phyloP scores from a whole-genome alignment of 164 flowering plant genomes.

The Liquidambar formosana region DNA sequence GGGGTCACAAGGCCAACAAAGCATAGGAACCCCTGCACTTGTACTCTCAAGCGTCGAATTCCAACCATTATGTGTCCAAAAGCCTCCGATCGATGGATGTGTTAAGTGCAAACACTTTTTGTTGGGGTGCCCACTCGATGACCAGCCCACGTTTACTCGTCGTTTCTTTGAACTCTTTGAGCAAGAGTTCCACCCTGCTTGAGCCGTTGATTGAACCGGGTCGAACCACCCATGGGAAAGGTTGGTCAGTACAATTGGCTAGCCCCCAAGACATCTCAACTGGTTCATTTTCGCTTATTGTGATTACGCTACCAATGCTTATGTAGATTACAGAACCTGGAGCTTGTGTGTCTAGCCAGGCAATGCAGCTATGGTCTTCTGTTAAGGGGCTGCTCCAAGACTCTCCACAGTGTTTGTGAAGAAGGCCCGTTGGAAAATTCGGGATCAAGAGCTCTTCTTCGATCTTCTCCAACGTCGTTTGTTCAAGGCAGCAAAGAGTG shows the following conservation, averaged over 20 bases:
- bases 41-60: slow-evolving; percentile 10
- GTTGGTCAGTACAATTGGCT: slow-evolving; percentile 1
- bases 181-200: background rate
- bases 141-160: background rate
- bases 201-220: background rate
- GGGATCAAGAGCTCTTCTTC: background rate
- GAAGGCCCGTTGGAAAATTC: slow-evolving; percentile 1
- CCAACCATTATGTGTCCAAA: slow-evolving; percentile 14
- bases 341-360: slow-evolving; percentile 9
- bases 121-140: slow-evolving; percentile 5
- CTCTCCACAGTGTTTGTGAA: background rate
- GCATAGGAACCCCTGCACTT: slow-evolving; percentile 9
- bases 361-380: background rate
- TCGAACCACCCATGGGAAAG: slow-evolving; percentile 4
- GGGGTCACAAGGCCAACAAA: slow-evolving; percentile 2
- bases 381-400: background rate
- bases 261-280: slow-evolving; percentile 6
- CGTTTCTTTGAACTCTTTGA: background rate
- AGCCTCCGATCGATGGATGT: slow-evolving; percentile 7
- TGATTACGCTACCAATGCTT: slow-evolving; percentile 5
- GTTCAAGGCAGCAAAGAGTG: background rate
- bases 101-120: slow-evolving; percentile 2
- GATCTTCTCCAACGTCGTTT: background rate
- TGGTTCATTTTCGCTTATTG: background rate
- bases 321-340: slow-evolving; percentile 9